A percentile compares a stretch with the other conserved stretches of the same genome.
Evolutionary conservation across 306 rosid genomes (phyloP).

Genomic region (Senna siamea): DNA sequence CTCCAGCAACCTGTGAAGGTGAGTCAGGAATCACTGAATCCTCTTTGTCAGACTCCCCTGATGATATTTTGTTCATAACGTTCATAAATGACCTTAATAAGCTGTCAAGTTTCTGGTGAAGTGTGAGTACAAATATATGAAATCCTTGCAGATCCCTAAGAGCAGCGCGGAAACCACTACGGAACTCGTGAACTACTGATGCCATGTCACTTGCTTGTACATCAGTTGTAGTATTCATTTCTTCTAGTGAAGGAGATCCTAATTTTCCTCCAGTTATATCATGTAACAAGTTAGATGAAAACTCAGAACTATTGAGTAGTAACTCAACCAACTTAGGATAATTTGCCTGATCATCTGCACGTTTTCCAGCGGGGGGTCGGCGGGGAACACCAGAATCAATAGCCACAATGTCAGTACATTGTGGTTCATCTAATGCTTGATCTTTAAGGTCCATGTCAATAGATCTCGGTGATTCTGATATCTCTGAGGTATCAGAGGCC

Average conservation of each 20-base stretch:
- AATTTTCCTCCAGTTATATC: constrained; percentile 86
- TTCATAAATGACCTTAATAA: constrained; percentile 65
- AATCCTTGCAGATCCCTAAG: constrained; percentile 92
- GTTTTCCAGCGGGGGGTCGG: constrained; percentile 92
- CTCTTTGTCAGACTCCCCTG: constrained; percentile 78
- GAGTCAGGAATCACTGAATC: constrained; percentile 61
- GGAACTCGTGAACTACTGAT: constrained; percentile 67
- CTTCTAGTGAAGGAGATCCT: constrained; percentile 58
- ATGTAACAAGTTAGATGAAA: constrained; percentile 74
- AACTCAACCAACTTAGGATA: constrained; percentile 95
- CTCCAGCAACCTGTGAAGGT: constrained; percentile 50
- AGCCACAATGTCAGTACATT: constrained; percentile 63
- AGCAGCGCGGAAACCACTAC: constrained; percentile 84
- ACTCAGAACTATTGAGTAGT: constrained; percentile 77
- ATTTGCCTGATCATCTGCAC: constrained; percentile 81
- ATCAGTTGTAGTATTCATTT: constrained; percentile 48
- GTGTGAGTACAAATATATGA: constrained; percentile 77
- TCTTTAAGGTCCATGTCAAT: constrained; percentile 48
- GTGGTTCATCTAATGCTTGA: constrained; percentile 48
- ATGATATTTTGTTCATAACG: constrained; percentile 60
- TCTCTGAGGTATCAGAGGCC: constrained; percentile 65
- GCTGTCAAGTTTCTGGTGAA: constrained; percentile 83
- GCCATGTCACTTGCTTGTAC: constrained; percentile 44
- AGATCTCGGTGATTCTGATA: constrained; percentile 62
- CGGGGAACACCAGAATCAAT: constrained; percentile 96